Conservation (phyloP, 2,329 filamentous ascomycete genomes). For the Plenodomus lindquistii region DNA sequence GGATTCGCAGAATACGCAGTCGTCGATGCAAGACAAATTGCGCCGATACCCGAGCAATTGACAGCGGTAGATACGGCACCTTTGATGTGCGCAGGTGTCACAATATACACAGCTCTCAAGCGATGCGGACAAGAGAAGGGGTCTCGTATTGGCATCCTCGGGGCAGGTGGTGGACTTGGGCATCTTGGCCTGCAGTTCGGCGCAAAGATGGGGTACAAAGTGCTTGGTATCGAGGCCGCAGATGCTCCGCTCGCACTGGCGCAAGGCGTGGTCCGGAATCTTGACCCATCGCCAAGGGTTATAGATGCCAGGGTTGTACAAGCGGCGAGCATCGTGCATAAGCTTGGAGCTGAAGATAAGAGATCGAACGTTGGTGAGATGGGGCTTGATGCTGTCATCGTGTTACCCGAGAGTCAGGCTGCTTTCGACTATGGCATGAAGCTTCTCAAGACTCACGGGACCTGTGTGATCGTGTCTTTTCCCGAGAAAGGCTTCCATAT, state of each 20-base stretch:
- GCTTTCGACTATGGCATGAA: constrained; percentile 54
- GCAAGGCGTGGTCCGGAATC: constrained; percentile 14
- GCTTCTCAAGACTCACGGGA: constrained; percentile 51
- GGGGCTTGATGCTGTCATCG: constrained; percentile 53
- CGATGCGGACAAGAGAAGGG: constrained; percentile 35
- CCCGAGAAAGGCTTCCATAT: constrained; percentile 50
- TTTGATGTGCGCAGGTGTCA: constrained; percentile 52
- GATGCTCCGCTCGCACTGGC: constrained; percentile 44
- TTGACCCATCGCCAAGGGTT: constrained; percentile 39
- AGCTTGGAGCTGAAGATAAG: constrained; percentile 44
- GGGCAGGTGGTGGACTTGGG: constrained; percentile 42
- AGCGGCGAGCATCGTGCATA: constrained; percentile 33
- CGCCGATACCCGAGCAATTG: constrained; percentile 39
- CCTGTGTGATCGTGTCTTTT: constrained; percentile 54
- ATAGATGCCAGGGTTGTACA: constrained; percentile 46
- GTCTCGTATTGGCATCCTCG: constrained; percentile 47
- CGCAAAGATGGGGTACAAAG: constrained; percentile 39
- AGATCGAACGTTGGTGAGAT: constrained; percentile 44
- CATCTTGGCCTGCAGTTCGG: constrained; percentile 39
- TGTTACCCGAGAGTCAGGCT: constrained; percentile 52
- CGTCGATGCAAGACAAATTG: constrained; percentile 47
- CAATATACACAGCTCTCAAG: constrained; percentile 49
- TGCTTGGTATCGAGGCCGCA: constrained; percentile 46
- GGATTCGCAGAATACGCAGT: constrained; percentile 51
- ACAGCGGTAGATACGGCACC: constrained; percentile 45